phyloP scores from a whole-genome alignment of 2,329 filamentous ascomycete species.

The Thielaviopsis ethacetica region DNA sequence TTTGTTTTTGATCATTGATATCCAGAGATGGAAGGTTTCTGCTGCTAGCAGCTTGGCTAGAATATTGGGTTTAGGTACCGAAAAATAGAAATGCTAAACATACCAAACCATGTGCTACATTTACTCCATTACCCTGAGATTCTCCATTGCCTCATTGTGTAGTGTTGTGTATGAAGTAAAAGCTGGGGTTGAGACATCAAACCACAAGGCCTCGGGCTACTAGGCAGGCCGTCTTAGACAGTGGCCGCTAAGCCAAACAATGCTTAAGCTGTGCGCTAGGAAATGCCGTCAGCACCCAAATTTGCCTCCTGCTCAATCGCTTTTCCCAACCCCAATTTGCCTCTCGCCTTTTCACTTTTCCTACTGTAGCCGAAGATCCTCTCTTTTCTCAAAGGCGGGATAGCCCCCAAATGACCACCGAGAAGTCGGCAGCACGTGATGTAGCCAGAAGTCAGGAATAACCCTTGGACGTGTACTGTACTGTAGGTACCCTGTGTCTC shows the following conservation, averaged over 20 bases:
- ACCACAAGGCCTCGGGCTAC: not conserved
- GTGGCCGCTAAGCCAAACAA: not conserved
- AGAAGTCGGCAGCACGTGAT: no score
- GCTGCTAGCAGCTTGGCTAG: not conserved
- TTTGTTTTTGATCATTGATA: not conserved
- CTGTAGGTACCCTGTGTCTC: not conserved
- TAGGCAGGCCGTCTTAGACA: not conserved
- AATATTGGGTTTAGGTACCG: not conserved
- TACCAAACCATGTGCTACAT: not conserved
- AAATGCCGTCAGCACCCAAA: not conserved
- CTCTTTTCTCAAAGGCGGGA: no score
- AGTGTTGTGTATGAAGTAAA: not conserved
- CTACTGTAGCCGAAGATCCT: no score
- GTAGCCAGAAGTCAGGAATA: no score
- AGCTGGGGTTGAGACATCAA: not conserved
- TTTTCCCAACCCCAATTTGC: not conserved
- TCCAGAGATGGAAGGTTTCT: not conserved
- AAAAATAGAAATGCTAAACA: not conserved
- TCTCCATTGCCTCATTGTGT: no score
- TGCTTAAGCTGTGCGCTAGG: not conserved
- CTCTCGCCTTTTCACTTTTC: no score
- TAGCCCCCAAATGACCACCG: no score
- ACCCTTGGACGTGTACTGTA: no score
- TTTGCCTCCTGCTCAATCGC: not conserved
- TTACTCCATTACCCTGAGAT: no score